Conservation (phyloP, 129 eudicot genomes). For the Daucus carota region DH1_v3.0 NC_030388.2:23693501-23694000, state of each 20-base stretch:
- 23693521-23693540: too few species aligned
- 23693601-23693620: too few species aligned
- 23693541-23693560: too few species aligned
- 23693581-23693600: too few species aligned
- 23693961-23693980: slow-evolving; percentile 95
- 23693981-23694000: slow-evolving; percentile 81
- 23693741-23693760: neutral
- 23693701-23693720: too few species aligned
- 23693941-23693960: slow-evolving; percentile 80
- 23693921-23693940: slow-evolving; percentile 43
- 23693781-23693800: slow-evolving; percentile 32
- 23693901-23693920: slow-evolving; percentile 90
- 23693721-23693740: too few species aligned
- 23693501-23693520: too few species aligned
- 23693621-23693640: too few species aligned
- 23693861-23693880: slow-evolving; percentile 43
- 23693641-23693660: too few species aligned
- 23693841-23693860: slow-evolving; percentile 26
- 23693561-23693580: too few species aligned
- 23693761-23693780: slow-evolving; percentile 12
- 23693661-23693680: too few species aligned
- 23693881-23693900: slow-evolving; percentile 65
- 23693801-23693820: slow-evolving; percentile 24
- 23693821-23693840: slow-evolving; percentile 20
- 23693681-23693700: too few species aligned